phyloP scores from a whole-genome alignment of 768 basidiomycete species.

The Hericium rajendrae region DNA sequence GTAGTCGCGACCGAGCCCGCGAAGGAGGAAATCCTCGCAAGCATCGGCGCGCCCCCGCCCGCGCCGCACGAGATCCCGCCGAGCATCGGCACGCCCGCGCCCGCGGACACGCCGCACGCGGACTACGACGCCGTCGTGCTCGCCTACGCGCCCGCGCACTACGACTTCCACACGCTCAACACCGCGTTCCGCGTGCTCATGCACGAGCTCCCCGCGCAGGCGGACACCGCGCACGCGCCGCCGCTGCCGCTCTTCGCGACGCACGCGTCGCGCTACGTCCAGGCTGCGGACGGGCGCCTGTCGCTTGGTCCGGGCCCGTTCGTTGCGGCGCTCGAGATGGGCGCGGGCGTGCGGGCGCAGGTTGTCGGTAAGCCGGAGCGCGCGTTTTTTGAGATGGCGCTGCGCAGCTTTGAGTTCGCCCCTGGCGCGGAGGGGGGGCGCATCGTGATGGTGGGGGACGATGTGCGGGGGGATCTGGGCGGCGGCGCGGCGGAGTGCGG shows the following conservation, averaged over 20 bases:
- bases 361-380: conserved; percentile 60
- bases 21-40: conserved; percentile 19
- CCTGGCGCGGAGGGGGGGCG: conserved; percentile 17
- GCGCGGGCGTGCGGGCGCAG: conserved; percentile 36
- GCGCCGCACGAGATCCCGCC: conserved; percentile 19
- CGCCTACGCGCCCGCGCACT: conserved; percentile 43
- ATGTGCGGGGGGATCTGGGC: conserved; percentile 54
- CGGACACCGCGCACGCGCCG: background rate
- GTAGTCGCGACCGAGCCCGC: no score
- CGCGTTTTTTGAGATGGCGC: conserved; percentile 49
- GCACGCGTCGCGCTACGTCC: conserved; percentile 37
- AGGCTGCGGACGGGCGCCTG: conserved; percentile 34
- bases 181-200: conserved; percentile 58
- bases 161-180: conserved; percentile 50
- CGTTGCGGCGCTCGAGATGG: conserved; percentile 50
- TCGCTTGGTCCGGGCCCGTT: conserved; percentile 68
- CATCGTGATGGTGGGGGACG: conserved; percentile 54
- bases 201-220: conserved; percentile 42
- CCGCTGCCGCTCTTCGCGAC: conserved; percentile 30
- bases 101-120: background rate
- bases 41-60: conserved; percentile 31
- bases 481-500: conserved; percentile 51
- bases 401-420: conserved; percentile 29
- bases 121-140: conserved; percentile 54
- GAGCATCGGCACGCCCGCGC: conserved; percentile 22